phyloP scores from a whole-genome alignment of 768 basidiomycete species.

The Chlorophyllum brunneum region DNA sequence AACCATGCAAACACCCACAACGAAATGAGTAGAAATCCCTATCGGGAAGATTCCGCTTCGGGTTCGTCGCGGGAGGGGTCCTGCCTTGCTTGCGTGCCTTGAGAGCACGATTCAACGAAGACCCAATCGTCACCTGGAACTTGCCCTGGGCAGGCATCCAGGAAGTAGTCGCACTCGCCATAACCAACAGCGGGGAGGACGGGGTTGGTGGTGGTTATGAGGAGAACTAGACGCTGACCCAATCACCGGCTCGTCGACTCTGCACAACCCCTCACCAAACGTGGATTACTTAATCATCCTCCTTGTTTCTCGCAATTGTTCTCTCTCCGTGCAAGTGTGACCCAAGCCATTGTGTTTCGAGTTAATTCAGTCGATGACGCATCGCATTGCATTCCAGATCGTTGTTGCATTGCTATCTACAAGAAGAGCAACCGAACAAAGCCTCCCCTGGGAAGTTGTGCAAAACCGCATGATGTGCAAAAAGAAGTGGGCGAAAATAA shows the following conservation, averaged over 20 bases:
- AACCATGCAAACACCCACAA: slow-evolving; percentile 42
- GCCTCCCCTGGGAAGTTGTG: slow-evolving; percentile 22
- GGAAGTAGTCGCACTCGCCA: slow-evolving; percentile 39
- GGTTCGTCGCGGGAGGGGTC: slow-evolving; percentile 23
- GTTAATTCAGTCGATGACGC: no score
- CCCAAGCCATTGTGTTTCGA: no score
- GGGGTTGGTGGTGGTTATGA: background rate
- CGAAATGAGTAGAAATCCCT: slow-evolving; percentile 75
- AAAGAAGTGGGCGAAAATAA: background rate
- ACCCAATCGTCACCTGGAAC: slow-evolving; percentile 56
- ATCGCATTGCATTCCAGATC: background rate
- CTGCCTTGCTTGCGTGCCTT: slow-evolving; percentile 68
- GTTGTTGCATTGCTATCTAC: background rate
- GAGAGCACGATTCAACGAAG: slow-evolving; percentile 59
- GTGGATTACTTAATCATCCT: slow-evolving; percentile 2
- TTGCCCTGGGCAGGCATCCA: slow-evolving; percentile 62
- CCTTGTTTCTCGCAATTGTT: background rate
- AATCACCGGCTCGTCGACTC: background rate
- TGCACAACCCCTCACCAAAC: background rate
- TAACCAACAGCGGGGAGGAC: slow-evolving; percentile 18
- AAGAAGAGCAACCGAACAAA: slow-evolving; percentile 7
- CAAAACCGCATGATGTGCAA: slow-evolving; percentile 15
- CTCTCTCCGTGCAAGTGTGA: no score
- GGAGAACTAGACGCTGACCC: background rate
- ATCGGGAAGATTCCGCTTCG: slow-evolving; percentile 49